Base-by-base conservation (phyloP, 1,284 basidiomycete species). In the Sporisorium exsertum region DNA sequence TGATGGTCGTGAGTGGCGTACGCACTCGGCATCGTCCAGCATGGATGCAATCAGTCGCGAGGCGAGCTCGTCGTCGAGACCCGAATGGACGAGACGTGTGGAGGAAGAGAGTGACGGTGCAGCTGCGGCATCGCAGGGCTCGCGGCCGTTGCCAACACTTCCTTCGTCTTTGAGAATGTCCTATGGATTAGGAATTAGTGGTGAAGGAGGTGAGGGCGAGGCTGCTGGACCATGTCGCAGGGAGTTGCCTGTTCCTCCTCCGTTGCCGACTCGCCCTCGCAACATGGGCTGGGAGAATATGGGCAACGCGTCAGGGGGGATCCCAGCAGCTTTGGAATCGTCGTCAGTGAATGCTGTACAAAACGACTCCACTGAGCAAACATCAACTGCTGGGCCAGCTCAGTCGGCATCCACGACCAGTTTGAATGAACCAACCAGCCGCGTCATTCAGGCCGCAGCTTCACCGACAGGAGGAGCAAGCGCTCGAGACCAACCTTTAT, bases 241-340 rank as follows among this genome's bases (percentile, higher is more conserved):
- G 22, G 27, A 53, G 42, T 32, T 67, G 51, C 71, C 71, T 5
- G 18, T 52, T 27, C 68, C 73, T 6, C 73, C 73, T 3, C 61
- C 64, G 16, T 50, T 76, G 43, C 73, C 73, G 12, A 29, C 27
- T 7, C 49, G 73, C 16, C 73, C 52, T 18, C 22, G 60, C 5
- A 53, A 47, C 7, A 45, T 65, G 40, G 52, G 59, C 24, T 66
- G 70, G 69, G 43, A 40, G 10, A n/a, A 27, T 35, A 15, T 57
- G 47, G 33, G 22, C 9, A 22, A 10, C 26, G 35, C 8, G 20
- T 3, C 27, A 20, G 13, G 43, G 53, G 26, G n/a, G 18, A 15
- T 4, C 12, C 20, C 53, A 24, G 22, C 40, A 22, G 37, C 35
- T 37, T 3, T 9, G 8, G 27, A 29, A 49, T 16, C 55, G 16